Conservation (phyloP, 768 basidiomycete species). For the Kwoniella bestiolae region DNA sequence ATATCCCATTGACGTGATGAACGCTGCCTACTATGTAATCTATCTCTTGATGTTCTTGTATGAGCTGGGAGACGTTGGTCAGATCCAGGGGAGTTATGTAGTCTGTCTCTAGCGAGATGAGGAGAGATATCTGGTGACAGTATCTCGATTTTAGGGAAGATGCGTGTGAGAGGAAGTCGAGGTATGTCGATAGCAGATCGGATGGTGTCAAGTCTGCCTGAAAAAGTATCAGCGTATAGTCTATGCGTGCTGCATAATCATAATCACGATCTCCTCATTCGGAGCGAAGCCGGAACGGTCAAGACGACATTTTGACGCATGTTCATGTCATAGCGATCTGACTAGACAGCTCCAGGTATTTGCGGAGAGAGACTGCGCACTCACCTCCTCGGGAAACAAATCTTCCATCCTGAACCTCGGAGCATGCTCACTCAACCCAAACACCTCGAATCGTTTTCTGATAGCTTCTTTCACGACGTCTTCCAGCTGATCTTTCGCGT, state of each 20-base stretch:
- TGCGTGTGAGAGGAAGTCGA: conserved; percentile 75
- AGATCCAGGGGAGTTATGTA: conserved; percentile 75
- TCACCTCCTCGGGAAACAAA: conserved; percentile 94
- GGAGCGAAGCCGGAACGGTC: too few species aligned
- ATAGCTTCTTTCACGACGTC: conserved; percentile 82
- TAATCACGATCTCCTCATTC: too few species aligned
- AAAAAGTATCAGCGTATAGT: background rate
- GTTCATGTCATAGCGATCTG: background rate
- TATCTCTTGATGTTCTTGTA: conserved; percentile 64
- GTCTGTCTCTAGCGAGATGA: conserved; percentile 93
- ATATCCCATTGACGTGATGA: conserved; percentile 83
- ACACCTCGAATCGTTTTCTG: conserved; percentile 73
- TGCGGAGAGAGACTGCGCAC: conserved; percentile 22
- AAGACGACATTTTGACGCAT: too few species aligned
- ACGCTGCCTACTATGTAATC: conserved; percentile 92
- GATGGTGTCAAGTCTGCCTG: conserved; percentile 66
- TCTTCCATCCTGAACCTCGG: conserved; percentile 81
- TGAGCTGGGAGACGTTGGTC: conserved; percentile 63
- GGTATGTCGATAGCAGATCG: conserved; percentile 69
- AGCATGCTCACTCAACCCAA: conserved; percentile 89
- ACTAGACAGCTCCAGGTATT: too few species aligned
- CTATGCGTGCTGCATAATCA: too few species aligned
- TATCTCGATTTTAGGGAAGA: conserved; percentile 72
- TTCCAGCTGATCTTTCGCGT: conserved; percentile 79
- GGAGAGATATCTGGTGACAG: conserved; percentile 69